phyloP scores from a whole-genome alignment of 441 rosid species.

The Isatis lusitanica region DNA sequence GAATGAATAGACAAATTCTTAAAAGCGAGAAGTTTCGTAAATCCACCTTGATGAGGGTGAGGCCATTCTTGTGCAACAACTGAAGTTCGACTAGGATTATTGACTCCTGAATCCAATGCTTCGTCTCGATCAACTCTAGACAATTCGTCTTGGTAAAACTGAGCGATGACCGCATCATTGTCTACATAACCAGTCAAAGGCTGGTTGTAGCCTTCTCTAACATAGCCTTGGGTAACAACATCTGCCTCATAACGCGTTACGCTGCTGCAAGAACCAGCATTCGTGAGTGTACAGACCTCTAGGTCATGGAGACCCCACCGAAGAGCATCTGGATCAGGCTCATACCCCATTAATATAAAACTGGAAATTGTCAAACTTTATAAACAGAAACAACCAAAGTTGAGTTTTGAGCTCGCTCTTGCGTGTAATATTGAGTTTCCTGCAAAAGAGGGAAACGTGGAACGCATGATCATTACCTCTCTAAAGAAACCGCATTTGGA shows the following conservation, averaged over 20 bases:
- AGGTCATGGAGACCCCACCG: conserved; percentile 85
- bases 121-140: conserved; percentile 61
- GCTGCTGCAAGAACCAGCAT: conserved; percentile 50
- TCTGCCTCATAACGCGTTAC: conserved; percentile 55
- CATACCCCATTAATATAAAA: conserved; percentile 29
- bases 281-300: conserved; percentile 57
- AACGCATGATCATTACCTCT: conserved; percentile 19
- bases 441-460: conserved; percentile 27
- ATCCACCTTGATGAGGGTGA: conserved; percentile 24
- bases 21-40: neutral
- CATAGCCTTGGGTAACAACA: conserved; percentile 48
- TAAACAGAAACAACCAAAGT: neutral
- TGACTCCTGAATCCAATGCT: conserved; percentile 44
- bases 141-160: conserved; percentile 76
- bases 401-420: neutral
- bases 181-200: conserved; percentile 43
- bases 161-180: conserved; percentile 79
- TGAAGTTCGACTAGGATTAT: conserved; percentile 40
- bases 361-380: conserved; percentile 2
- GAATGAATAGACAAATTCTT: neutral
- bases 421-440: conserved; percentile 16
- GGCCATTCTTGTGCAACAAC: conserved; percentile 74
- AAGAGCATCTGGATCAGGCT: conserved; percentile 74
- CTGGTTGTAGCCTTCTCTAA: conserved; percentile 62
- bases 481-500: neutral